Evolutionary conservation across 2,329 filamentous ascomycete genomes (phyloP).

Genomic region (Arthroderma sp.): DNA sequence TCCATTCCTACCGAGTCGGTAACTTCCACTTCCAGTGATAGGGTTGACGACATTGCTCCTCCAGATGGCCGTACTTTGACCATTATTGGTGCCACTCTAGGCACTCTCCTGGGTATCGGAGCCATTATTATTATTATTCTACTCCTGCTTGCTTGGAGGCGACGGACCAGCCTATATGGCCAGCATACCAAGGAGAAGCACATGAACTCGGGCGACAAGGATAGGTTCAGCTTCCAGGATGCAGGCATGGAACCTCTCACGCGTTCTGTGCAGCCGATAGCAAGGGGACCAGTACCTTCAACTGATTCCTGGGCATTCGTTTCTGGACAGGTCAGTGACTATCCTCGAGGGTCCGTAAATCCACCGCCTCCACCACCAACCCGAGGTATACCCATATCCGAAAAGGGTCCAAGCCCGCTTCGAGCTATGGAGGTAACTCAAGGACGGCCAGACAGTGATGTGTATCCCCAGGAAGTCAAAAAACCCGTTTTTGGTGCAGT

Average conservation of each 20-base stretch:
- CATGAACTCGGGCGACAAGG: conserved; percentile 44
- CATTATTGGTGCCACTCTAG: conserved; percentile 70
- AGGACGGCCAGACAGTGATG: conserved; percentile 10
- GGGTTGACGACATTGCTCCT: conserved; percentile 23
- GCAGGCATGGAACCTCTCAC: conserved; percentile 35
- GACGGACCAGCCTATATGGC: conserved; percentile 9
- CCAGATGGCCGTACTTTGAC: conserved; percentile 31
- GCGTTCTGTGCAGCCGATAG: conserved; percentile 35
- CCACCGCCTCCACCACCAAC: not conserved
- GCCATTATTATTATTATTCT: conserved; percentile 60
- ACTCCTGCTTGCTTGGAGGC: conserved; percentile 36
- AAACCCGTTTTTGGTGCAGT: conserved; percentile 13
- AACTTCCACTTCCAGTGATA: conserved; percentile 23
- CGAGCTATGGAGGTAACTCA: conserved; percentile 8
- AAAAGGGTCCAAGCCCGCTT: conserved; percentile 13
- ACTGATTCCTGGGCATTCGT: conserved; percentile 31
- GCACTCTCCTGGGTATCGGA: conserved; percentile 64
- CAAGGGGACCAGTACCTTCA: conserved; percentile 31
- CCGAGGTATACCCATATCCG: not conserved
- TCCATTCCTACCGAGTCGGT: conserved; percentile 18
- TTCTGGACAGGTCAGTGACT: conserved; percentile 22
- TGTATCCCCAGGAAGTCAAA: conserved; percentile 17
- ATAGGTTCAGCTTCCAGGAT: conserved; percentile 38
- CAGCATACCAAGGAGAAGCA: conserved; percentile 38
- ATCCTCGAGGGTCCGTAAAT: not conserved